Evolutionary conservation across 2,329 filamentous ascomycete species (phyloP).

Genomic region (Diplocarpon rosae): DNA sequence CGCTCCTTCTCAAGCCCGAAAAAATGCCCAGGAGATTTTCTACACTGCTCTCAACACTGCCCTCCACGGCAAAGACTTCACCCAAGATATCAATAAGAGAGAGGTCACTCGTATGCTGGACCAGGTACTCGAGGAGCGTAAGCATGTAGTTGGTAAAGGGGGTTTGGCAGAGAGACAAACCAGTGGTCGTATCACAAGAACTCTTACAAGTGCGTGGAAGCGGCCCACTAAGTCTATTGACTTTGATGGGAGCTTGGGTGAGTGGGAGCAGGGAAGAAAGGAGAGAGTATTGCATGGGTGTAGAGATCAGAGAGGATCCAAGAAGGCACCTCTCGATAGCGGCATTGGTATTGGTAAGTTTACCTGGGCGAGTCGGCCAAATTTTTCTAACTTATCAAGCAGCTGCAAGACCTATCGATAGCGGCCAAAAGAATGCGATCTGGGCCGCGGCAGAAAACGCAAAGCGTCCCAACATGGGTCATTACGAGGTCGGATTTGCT

Average conservation of each 20-base stretch:
- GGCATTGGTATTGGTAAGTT: no score
- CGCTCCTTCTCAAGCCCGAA: not conserved
- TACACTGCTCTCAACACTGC: conserved; percentile 25
- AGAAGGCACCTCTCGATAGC: no score
- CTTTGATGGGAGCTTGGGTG: conserved; percentile 18
- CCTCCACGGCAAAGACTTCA: conserved; percentile 19
- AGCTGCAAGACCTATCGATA: no score
- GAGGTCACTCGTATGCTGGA: conserved; percentile 24
- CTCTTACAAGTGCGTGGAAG: conserved; percentile 20
- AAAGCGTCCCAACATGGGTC: no score
- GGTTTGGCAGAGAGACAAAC: conserved; percentile 20
- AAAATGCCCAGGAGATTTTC: conserved; percentile 17
- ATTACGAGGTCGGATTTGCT: no score
- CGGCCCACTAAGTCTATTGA: conserved; percentile 9
- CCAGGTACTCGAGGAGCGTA: conserved; percentile 14
- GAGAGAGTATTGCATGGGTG: conserved; percentile 3
- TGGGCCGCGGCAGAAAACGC: no score
- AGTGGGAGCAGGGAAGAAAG: conserved; percentile 17
- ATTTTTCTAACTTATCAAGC: no score
- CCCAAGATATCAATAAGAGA: conserved; percentile 15
- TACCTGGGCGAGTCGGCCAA: no score
- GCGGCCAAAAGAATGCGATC: no score
- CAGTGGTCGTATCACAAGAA: conserved; percentile 18
- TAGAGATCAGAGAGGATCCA: no score
- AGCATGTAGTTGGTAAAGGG: conserved; percentile 15